Conservation (phyloP, 768 basidiomycete genomes). For the Pisolithus sp. region DNA sequence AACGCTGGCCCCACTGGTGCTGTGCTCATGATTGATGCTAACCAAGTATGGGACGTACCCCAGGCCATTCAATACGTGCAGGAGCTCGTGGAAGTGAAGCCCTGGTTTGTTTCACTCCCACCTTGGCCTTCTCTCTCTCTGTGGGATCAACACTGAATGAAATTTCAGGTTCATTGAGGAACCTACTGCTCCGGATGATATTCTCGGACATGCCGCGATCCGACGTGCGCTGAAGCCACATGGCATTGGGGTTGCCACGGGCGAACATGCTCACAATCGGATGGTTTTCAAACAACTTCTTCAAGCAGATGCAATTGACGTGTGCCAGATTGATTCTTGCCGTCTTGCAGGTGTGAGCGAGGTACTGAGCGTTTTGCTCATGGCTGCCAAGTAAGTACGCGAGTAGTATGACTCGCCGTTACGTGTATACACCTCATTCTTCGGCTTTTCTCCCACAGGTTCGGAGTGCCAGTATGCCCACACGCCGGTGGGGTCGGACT, state of each 20-base stretch:
- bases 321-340: constrained; percentile 93
- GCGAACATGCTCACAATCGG: constrained; percentile 94
- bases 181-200: constrained; percentile 92
- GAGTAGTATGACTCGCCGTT: not conserved
- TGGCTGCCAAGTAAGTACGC: constrained; percentile 75
- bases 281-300: constrained; percentile 97
- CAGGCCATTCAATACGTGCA: constrained; percentile 91
- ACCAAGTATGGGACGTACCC: constrained; percentile 93
- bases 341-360: constrained; percentile 91
- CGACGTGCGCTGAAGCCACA: constrained; percentile 76
- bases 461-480: constrained; percentile 87
- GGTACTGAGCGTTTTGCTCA: constrained; percentile 85
- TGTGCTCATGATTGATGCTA: constrained; percentile 96
- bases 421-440: not conserved
- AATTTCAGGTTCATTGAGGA: constrained; percentile 89
- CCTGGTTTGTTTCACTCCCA: constrained; percentile 53
- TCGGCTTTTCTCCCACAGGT: constrained; percentile 37
- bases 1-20: constrained; percentile 92
- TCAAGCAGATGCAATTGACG: constrained; percentile 90
- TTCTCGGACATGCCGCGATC: constrained; percentile 81
- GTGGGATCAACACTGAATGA: not conserved
- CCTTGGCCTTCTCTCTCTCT: too few species aligned
- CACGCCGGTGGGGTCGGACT: constrained; percentile 95
- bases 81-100: constrained; percentile 70
- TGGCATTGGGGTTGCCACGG: constrained; percentile 91